Conservation (phyloP, 1,284 basidiomycete genomes). For the Cryptococcus maquisensis region DNA sequence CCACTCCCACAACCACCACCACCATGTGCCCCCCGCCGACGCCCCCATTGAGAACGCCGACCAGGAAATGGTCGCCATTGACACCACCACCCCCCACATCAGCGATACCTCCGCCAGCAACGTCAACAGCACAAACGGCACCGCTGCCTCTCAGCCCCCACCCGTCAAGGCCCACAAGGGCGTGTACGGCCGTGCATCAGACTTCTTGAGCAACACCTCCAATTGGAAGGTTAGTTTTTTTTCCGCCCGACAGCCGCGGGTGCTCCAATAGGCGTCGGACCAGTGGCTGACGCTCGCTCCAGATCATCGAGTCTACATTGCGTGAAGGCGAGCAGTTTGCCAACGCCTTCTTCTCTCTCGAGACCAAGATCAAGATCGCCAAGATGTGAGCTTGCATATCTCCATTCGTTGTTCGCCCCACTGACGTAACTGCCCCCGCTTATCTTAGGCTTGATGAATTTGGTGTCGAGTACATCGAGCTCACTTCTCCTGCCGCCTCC, state of each 20-base stretch:
- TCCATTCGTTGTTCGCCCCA: background rate
- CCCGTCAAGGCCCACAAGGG: slow-evolving; percentile 53
- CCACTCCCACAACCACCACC: background rate
- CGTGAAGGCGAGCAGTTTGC: slow-evolving; percentile 99
- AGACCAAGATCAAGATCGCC: slow-evolving; percentile 99
- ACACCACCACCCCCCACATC: slow-evolving; percentile 49
- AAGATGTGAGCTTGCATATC: slow-evolving; percentile 56
- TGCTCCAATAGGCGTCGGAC: background rate
- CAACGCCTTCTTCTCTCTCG: slow-evolving; percentile 98
- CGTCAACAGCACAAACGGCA: slow-evolving; percentile 47
- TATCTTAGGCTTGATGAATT: slow-evolving; percentile 74
- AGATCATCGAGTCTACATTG: slow-evolving; percentile 93
- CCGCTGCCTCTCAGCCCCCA: slow-evolving; percentile 24
- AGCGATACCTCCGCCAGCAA: slow-evolving; percentile 15
- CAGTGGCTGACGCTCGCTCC: background rate
- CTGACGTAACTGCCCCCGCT: background rate
- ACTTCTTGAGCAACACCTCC: slow-evolving; percentile 84
- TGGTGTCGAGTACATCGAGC: slow-evolving; percentile 99
- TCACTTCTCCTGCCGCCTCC: slow-evolving; percentile 96
- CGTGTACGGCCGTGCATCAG: slow-evolving; percentile 79
- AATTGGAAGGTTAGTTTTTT: slow-evolving; percentile 64
- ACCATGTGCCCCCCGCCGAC: slow-evolving; percentile 64
- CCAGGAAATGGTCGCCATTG: slow-evolving; percentile 65
- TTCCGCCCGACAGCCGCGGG: background rate
- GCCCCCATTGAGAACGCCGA: slow-evolving; percentile 50